phyloP scores from a whole-genome alignment of 164 flowering plant genomes.

The Umbellularia californica region DNA sequence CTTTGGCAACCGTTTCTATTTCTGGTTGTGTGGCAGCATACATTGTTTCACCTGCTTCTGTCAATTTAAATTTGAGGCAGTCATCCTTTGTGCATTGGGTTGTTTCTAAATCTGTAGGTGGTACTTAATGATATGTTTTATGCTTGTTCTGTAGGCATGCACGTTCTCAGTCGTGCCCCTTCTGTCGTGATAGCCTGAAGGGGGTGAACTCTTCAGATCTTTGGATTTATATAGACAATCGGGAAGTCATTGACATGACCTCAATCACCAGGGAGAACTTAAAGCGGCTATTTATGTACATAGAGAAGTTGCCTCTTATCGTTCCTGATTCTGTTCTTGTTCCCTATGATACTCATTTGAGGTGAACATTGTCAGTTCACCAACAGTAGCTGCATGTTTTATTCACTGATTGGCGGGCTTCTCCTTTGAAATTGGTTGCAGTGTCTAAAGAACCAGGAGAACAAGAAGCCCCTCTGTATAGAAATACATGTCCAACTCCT shows the following conservation, averaged over 20 bases:
- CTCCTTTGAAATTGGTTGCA: neutral
- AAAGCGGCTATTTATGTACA: conserved; percentile 61
- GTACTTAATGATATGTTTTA: too few species aligned
- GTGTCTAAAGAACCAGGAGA: conserved; percentile 1
- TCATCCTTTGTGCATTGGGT: too few species aligned
- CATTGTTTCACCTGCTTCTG: too few species aligned
- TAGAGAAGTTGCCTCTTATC: conserved; percentile 70
- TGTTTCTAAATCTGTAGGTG: too few species aligned
- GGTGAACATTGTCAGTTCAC: conserved; percentile 20
- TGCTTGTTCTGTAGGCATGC: conserved; percentile 47
- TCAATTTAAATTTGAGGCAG: too few species aligned
- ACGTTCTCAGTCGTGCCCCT: conserved; percentile 85
- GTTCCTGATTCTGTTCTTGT: conserved; percentile 49
- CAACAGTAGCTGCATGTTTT: neutral
- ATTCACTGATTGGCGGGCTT: neutral
- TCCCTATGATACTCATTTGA: conserved; percentile 43
- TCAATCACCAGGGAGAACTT: conserved; percentile 56
- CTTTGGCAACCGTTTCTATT: neutral
- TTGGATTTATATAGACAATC: conserved; percentile 60
- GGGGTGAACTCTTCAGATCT: conserved; percentile 76
- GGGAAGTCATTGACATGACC: conserved; percentile 47
- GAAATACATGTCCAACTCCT: conserved; percentile 2
- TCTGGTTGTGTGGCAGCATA: neutral
- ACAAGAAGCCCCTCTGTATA: conserved; percentile 8
- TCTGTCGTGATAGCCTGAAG: conserved; percentile 77